phyloP scores from a whole-genome alignment of 108 stramenopile genomes.

The Fragilariopsis cylindrus region DNA sequence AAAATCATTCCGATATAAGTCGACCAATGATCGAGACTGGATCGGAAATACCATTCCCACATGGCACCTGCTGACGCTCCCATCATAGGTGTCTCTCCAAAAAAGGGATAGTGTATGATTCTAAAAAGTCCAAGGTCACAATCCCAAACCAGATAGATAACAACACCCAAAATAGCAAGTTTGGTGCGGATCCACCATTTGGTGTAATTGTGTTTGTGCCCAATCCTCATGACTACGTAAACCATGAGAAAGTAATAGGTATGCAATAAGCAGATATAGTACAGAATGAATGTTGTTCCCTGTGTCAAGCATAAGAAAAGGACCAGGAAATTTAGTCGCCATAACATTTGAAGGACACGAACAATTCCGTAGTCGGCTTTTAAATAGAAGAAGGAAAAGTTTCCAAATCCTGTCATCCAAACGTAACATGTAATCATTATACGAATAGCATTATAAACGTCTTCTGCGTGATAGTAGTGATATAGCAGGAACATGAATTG shows the following conservation, averaged over 20 bases:
- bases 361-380: constrained; percentile 90
- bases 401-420: constrained; percentile 99
- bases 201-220: constrained; percentile 73
- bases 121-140: constrained; percentile 73
- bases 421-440: constrained; percentile 98
- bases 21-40: constrained; percentile 94
- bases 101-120: constrained; percentile 74
- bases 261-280: constrained; percentile 98
- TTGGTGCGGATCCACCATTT: constrained; percentile 91
- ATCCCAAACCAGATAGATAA: constrained; percentile 93
- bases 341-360: constrained; percentile 95
- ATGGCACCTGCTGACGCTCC: constrained; percentile 83
- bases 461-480: constrained; percentile 95
- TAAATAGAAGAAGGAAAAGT: constrained; percentile 95
- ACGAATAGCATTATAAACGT: constrained; percentile 95
- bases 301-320: constrained; percentile 88
- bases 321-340: constrained; percentile 97
- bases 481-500: constrained; percentile 97
- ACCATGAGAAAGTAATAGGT: constrained; percentile 98
- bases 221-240: constrained; percentile 87
- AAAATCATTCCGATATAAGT: constrained; percentile 96
- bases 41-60: constrained; percentile 98
- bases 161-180: constrained; percentile 68
- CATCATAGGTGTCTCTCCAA: constrained; percentile 69
- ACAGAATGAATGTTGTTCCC: constrained; percentile 95